These are phyloP conservation scores for Cystofilobasidium ferigula DNA, from an alignment of 768 basidiomycete species.

Conservation along the genomic window DNA sequence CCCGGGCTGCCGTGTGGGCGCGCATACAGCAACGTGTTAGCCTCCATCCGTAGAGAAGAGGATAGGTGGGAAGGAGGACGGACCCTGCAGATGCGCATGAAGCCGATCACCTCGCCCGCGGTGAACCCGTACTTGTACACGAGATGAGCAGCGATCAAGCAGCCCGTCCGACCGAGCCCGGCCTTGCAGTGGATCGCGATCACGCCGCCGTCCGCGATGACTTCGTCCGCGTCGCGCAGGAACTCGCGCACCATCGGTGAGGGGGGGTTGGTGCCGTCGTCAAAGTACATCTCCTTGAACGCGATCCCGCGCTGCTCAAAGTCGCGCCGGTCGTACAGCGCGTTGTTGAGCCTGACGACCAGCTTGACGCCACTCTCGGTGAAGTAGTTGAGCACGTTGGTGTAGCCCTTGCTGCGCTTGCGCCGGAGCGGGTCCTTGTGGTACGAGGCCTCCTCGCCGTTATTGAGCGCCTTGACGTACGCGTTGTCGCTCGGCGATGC, in stretches of 20 bases:
- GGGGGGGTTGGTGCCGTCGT: slow-evolving; percentile 79
- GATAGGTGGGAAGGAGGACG: slow-evolving; percentile 58
- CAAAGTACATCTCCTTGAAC: slow-evolving; percentile 62
- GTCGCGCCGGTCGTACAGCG: slow-evolving; percentile 69
- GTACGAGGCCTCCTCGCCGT: slow-evolving; percentile 44
- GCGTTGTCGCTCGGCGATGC: slow-evolving; percentile 61
- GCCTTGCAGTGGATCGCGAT: slow-evolving; percentile 66
- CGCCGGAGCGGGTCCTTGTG: slow-evolving; percentile 42
- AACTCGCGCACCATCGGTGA: slow-evolving; percentile 23
- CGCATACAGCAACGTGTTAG: too few relatives aligned
- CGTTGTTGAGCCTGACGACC: slow-evolving; percentile 86
- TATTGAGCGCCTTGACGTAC: slow-evolving; percentile 27
- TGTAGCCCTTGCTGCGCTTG: slow-evolving; percentile 69
- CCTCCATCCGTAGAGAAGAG: slow-evolving; percentile 83
- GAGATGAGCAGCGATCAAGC: slow-evolving; percentile 87
- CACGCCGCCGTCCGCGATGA: slow-evolving; percentile 4
- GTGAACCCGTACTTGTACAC: slow-evolving; percentile 99
- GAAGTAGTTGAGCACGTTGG: slow-evolving; percentile 88
- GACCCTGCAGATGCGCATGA: slow-evolving; percentile 94
- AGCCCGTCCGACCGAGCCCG: slow-evolving; percentile 89
- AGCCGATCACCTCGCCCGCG: slow-evolving; percentile 87
- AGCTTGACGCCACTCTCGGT: slow-evolving; percentile 74
- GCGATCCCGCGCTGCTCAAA: slow-evolving; percentile 77
- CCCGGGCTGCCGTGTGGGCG: slow-evolving; percentile 7
- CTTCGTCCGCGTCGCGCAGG: slow-evolving; percentile 10